Conservation (phyloP, 2,329 filamentous ascomycete genomes). For the Colletotrichum sp. region DNA sequence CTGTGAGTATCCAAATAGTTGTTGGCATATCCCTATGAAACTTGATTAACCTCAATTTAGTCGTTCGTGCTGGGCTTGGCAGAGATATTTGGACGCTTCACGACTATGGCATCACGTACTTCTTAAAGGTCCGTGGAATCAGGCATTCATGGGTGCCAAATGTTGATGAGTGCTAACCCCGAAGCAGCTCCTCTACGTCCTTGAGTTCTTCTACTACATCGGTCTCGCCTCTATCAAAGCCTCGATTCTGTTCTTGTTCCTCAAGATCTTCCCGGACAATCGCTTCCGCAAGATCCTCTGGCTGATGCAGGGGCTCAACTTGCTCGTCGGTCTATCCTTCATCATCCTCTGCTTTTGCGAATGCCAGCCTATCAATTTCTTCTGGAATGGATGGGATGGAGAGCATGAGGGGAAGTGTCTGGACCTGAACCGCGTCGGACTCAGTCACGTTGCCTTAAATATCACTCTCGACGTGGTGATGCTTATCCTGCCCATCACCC, state of each 20-base stretch:
- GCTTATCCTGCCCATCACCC: conserved; percentile 38
- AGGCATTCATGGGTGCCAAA: not conserved
- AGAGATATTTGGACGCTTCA: conserved; percentile 41
- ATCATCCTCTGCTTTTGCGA: not conserved
- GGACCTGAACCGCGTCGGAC: not conserved
- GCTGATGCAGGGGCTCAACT: not conserved
- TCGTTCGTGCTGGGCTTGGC: conserved; percentile 32
- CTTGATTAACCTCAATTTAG: conserved; percentile 18
- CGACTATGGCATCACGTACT: conserved; percentile 26
- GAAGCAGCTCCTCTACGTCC: conserved; percentile 29
- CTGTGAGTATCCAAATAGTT: not conserved
- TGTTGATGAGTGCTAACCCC: not conserved
- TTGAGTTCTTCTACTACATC: conserved; percentile 34
- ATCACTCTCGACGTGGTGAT: not conserved
- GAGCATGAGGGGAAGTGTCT: not conserved
- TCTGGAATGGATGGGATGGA: not conserved
- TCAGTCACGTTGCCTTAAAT: not conserved
- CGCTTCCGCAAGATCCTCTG: not conserved
- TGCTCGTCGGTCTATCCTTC: not conserved
- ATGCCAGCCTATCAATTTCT: not conserved
- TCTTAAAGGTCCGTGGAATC: conserved; percentile 29
- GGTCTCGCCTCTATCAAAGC: conserved; percentile 25
- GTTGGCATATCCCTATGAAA: too few relatives aligned
- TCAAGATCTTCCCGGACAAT: not conserved
- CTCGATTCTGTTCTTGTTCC: not conserved